Conservation (phyloP, 2,329 filamentous ascomycete species). For the Ophiostoma montium region DNA sequence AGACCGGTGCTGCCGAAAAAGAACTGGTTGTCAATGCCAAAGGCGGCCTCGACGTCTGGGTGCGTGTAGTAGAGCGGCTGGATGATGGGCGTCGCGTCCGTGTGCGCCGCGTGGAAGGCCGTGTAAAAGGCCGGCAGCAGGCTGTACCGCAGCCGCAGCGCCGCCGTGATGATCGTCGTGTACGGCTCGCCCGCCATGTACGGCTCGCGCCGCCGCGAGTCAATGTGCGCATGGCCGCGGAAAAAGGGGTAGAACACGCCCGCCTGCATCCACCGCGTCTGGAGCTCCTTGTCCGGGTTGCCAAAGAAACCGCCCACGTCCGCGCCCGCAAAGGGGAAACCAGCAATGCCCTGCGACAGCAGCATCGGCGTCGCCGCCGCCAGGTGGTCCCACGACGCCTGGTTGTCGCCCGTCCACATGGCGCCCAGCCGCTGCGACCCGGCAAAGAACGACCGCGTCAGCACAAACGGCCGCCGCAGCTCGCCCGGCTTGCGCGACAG, state of each 20-base stretch:
- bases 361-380: slow-evolving; percentile 88
- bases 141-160: slow-evolving; percentile 75
- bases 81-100: slow-evolving; percentile 73
- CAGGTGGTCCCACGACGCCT: slow-evolving; percentile 82
- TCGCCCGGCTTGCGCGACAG: slow-evolving; percentile 77
- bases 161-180: slow-evolving; percentile 71
- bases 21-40: slow-evolving; percentile 81
- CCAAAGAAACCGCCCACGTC: slow-evolving; percentile 98
- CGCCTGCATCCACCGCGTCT: slow-evolving; percentile 91
- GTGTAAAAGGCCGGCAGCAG: slow-evolving; percentile 94
- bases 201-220: slow-evolving; percentile 84
- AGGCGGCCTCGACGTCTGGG: slow-evolving; percentile 73
- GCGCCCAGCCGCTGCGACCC: slow-evolving; percentile 82
- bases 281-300: slow-evolving; percentile 82
- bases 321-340: slow-evolving; percentile 86
- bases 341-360: slow-evolving; percentile 79
- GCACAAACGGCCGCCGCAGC: slow-evolving; percentile 71
- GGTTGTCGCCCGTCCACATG: slow-evolving; percentile 99
- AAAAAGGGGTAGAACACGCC: slow-evolving; percentile 98
- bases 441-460: slow-evolving; percentile 85
- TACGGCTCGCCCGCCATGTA: slow-evolving; percentile 80
- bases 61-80: slow-evolving; percentile 89
- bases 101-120: slow-evolving; percentile 79
- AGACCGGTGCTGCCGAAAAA: slow-evolving; percentile 82
- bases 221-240: slow-evolving; percentile 92